Evolutionary conservation across 2,329 filamentous ascomycete genomes (phyloP).

Genomic region (Neonectria coccinea): DNA sequence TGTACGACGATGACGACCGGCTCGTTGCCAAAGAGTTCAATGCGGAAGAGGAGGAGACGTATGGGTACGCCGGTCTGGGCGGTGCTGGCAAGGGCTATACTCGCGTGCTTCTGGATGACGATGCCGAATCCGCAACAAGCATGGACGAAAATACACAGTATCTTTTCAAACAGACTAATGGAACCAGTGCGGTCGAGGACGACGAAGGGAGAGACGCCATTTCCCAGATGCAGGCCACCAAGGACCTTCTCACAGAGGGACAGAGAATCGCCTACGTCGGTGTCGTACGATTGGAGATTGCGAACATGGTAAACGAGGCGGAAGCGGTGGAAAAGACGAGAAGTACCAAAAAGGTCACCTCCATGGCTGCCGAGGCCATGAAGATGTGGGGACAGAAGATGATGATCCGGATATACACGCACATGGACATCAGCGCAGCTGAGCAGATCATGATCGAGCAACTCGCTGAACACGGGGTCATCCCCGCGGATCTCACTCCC

Average conservation of each 20-base stretch:
- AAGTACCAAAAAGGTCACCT: constrained; percentile 77
- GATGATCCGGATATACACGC: constrained; percentile 92
- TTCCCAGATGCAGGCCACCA: constrained; percentile 94
- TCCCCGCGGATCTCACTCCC: constrained; percentile 84
- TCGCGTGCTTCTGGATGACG: constrained; percentile 92
- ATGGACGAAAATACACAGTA: constrained; percentile 98
- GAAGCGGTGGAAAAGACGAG: constrained; percentile 72
- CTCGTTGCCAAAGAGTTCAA: constrained; percentile 86
- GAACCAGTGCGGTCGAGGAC: constrained; percentile 72
- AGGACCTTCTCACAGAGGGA: constrained; percentile 92
- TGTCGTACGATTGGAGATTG: constrained; percentile 83
- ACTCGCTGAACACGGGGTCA: constrained; percentile 89
- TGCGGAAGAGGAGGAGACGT: constrained; percentile 74
- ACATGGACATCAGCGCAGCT: constrained; percentile 93
- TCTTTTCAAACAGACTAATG: constrained; percentile 81
- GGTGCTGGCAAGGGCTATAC: constrained; percentile 97
- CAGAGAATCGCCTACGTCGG: constrained; percentile 97
- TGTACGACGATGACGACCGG: constrained; percentile 93
- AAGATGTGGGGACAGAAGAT: constrained; percentile 99
- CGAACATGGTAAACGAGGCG: constrained; percentile 78
- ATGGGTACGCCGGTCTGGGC: constrained; percentile 81
- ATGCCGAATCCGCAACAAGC: constrained; percentile 92
- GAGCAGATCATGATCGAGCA: constrained; percentile 99
- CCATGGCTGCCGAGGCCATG: constrained; percentile 78
- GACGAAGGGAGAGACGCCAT: constrained; percentile 88